Base-by-base conservation (phyloP, 495 filamentous ascomycete species). In the Oleoguttula mirabilis region DNA sequence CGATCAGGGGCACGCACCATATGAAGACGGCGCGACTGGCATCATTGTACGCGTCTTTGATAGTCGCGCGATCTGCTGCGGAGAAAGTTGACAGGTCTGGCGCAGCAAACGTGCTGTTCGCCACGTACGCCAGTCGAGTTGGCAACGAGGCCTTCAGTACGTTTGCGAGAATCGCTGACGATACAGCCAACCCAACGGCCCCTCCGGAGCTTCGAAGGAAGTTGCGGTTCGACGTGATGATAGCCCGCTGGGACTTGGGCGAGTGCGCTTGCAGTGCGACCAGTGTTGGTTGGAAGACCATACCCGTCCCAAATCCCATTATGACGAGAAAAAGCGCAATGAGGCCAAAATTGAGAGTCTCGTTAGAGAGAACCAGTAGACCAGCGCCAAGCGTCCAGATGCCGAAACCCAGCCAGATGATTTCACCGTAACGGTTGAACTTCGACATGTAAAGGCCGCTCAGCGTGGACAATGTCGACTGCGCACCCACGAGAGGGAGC, bases 251-350 rank as follows among this genome's bases (percentile, higher is more conserved):
- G 1, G 66, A 54, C 34, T 75, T 70, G 11, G 60, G 65, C 27
- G 64, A 73, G 52, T 79, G 73, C 8, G 77, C 73, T 55, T 80
- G 75, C 16, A 76, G 55, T 7, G 76, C 76, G n/a, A 81, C 69
- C 0, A 81, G 60, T 12, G 67, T 58, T 11, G 76, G 75, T 48
- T 79, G 76, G 47, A 78, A 75, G 11, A 68, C 68, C 37, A 61
- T 62, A n/a, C 76, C 77, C 3, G 75, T 54, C 3, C 76, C 76
- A 3, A 66, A 48, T 10, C 77, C 77, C 21, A 69, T 59, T 11
- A 77, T 52, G 3, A 62, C 52, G 14, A 77, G 66, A n/a, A 71
- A 63, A 8, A 74, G 52, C 12, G 68, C 64, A 36, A 77, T 71
- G 12, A 68, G 55, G n/a, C 55, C 69, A 3, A 66, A 60, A 41